Evolutionary conservation across 2,329 filamentous ascomycete genomes (phyloP), one percentile per base, ranked within the genome.

Genomic region (Aspergillus uvarum): DNA sequence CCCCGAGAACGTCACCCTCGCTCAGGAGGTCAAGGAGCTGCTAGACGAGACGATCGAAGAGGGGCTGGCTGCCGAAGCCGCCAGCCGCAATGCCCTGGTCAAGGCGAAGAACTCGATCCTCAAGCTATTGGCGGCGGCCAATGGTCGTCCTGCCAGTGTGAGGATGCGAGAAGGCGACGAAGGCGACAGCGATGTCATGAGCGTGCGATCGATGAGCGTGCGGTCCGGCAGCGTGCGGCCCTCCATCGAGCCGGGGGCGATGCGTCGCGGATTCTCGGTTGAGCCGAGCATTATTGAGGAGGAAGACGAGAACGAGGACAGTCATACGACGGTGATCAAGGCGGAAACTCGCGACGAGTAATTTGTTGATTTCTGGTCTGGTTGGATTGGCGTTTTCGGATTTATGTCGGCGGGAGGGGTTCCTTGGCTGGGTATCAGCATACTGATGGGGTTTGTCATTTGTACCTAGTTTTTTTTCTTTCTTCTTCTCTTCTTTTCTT

Each of bases 1-100:
- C 2, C 82, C 82, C 1, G 74, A 79, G 2, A 83, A 87, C 55
- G 79, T 79, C 5, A 78, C 83, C 21, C 77, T 83, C 32, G 77
- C 81, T 5, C 84, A 85, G 51, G 76, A 79, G 22, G 75, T 87
- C n/a, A 79, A 80, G 61, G 87, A 86, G 63, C 66, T 88, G 2
- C 79, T 88, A 11, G 78, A 83, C 56, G 85, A 87, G 65, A 79
- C 83, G 14, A 78, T 87, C 59, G 78, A 82, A 59, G 80, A 78
- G 47, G 76, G 74, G 16, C 63, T 77, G 22, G 77, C 75, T 4
- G 66, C 68, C 10, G 77, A 77, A 51, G 79, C 79, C 2, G 75
- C 77, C 21, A 74, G 78, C 44, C 72, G 77, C 48, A 80, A 81
- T 60, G 73, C 79, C 6, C 67, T 81, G 14, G 77, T 78, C 53